phyloP scores from a whole-genome alignment of 805 yeast species.

The Millerozyma acaciae region DNA sequence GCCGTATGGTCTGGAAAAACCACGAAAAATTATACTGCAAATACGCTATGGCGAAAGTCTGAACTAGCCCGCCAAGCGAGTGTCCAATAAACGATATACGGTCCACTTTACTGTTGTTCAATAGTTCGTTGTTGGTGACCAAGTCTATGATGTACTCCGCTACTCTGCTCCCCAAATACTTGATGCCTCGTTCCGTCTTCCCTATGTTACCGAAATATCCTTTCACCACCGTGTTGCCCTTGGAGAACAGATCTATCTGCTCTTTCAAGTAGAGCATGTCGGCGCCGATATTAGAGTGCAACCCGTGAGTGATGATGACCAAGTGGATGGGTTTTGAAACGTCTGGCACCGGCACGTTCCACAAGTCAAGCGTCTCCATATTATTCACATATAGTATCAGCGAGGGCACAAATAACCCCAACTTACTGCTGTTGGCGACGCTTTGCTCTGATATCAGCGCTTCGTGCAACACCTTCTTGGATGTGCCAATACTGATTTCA shows the following conservation, averaged over 20 bases:
- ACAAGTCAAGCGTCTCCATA: slow-evolving; percentile 62
- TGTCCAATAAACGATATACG: slow-evolving; percentile 88
- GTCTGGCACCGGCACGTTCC: slow-evolving; percentile 61
- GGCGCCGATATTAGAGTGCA: slow-evolving; percentile 84
- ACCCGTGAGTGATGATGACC: slow-evolving; percentile 85
- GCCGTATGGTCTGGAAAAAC: slow-evolving; percentile 62
- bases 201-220: slow-evolving; percentile 84
- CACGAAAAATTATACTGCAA: slow-evolving; percentile 64
- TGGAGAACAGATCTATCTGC: slow-evolving; percentile 52
- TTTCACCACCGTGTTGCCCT: slow-evolving; percentile 70
- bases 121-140: slow-evolving; percentile 38
- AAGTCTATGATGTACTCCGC: slow-evolving; percentile 69
- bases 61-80: slow-evolving; percentile 90
- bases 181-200: slow-evolving; percentile 84
- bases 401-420: slow-evolving; percentile 22
- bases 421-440: slow-evolving; percentile 21
- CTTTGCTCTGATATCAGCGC: slow-evolving; percentile 20
- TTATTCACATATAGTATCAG: slow-evolving; percentile 44
- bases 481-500: slow-evolving; percentile 53
- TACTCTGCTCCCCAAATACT: slow-evolving; percentile 75
- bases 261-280: slow-evolving; percentile 90
- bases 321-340: slow-evolving; percentile 65
- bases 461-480: slow-evolving; percentile 34
- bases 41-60: slow-evolving; percentile 85
- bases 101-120: slow-evolving; percentile 36